Percentiles rank a stretch among this genome's conserved stretches.
Conservation (phyloP, 768 basidiomycete genomes). For the Lentinula boryana region DNA sequence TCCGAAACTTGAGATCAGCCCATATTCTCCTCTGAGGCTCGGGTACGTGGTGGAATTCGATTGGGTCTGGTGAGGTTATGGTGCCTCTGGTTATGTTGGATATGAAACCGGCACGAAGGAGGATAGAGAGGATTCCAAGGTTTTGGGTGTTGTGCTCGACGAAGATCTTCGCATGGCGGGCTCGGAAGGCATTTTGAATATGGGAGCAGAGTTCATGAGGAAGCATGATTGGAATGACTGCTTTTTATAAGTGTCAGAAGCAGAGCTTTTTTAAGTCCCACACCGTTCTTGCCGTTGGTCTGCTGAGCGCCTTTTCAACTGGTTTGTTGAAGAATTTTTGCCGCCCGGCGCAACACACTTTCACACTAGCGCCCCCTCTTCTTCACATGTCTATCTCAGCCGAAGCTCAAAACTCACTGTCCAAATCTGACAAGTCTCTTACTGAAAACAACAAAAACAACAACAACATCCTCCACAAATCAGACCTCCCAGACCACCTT, state of each 20-base stretch:
- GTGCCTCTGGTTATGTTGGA: slow-evolving; percentile 80
- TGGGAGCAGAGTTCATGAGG: slow-evolving; percentile 88
- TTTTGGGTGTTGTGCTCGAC: slow-evolving; percentile 86
- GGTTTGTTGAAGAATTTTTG: background rate
- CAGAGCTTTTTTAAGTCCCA: no score
- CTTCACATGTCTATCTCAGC: slow-evolving; percentile 2
- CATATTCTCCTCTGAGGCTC: slow-evolving; percentile 79
- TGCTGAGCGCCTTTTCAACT: no score
- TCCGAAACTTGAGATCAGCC: slow-evolving; percentile 91
- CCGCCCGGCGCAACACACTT: background rate
- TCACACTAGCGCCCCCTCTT: background rate
- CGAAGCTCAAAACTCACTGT: slow-evolving; percentile 10
- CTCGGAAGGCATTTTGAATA: slow-evolving; percentile 87
- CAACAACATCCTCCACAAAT: background rate
- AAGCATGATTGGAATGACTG: slow-evolving; percentile 21
- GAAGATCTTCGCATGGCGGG: slow-evolving; percentile 70
- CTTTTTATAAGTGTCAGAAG: no score
- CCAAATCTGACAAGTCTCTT: background rate
- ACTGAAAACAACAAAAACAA: background rate
- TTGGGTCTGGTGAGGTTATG: slow-evolving; percentile 54
- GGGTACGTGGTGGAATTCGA: slow-evolving; percentile 48
- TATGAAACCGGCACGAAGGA: slow-evolving; percentile 87
- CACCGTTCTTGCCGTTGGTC: no score
- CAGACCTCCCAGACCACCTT: slow-evolving; percentile 40
- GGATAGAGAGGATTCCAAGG: slow-evolving; percentile 86